Percentiles rank a stretch among this genome's conserved stretches.
Evolutionary conservation across 2,329 filamentous ascomycete species (phyloP).

Genomic region (Dactylellina sp.): DNA sequence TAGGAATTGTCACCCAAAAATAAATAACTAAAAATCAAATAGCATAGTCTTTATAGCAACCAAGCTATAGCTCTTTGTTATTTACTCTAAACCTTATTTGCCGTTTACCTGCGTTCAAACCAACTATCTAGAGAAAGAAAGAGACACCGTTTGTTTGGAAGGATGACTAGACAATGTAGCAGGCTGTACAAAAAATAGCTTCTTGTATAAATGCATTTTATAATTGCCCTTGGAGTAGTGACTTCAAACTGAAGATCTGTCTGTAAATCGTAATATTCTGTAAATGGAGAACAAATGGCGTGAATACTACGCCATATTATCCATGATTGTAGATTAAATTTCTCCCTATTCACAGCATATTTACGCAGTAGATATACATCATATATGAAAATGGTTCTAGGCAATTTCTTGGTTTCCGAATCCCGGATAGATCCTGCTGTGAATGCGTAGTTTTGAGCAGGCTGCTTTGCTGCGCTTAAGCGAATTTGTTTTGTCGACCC

Average conservation of each 20-base stretch:
- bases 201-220: slow-evolving; percentile 54
- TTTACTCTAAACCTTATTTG: slow-evolving; percentile 2
- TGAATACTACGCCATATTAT: no score
- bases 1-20: slow-evolving; percentile 56
- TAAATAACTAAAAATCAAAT: slow-evolving; percentile 18
- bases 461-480: slow-evolving; percentile 36
- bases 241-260: background rate
- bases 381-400: no score
- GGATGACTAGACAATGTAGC: slow-evolving; percentile 50
- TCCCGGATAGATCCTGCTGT: slow-evolving; percentile 8
- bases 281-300: no score
- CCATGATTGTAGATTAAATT: no score
- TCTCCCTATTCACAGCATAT: no score
- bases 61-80: slow-evolving; percentile 7
- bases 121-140: slow-evolving; percentile 35
- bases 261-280: no score
- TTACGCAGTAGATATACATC: no score
- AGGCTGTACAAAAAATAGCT: slow-evolving; percentile 56
- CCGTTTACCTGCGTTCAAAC: slow-evolving; percentile 24
- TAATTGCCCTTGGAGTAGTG: background rate
- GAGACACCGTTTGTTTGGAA: slow-evolving; percentile 25
- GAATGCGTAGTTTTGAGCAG: slow-evolving; percentile 27
- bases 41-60: background rate
- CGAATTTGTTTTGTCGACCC: slow-evolving; percentile 38
- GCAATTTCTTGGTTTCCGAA: no score